Base-by-base conservation (phyloP, 257 asterid species). In the Knoxia roxburghii region DNA sequence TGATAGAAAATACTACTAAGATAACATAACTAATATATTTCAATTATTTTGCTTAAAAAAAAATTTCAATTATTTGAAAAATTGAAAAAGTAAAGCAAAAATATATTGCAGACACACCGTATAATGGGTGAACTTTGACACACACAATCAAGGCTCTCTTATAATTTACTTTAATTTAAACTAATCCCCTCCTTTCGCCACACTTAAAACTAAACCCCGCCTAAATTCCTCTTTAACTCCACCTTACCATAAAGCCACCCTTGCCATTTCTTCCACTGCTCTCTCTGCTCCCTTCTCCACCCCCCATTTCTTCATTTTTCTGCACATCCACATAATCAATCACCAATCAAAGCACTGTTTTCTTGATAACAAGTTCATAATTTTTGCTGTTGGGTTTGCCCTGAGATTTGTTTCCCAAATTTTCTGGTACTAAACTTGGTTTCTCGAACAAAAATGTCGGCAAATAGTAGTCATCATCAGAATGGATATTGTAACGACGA, bases 401-500 rank as follows among this genome's bases (percentile, higher is more conserved):
- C n/a, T n/a, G n/a, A n/a, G 0, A 8, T n/a, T 50, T 50, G 26
- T n/a, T 2, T 27, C 27, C 0, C 0, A n/a, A 1, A 7, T 50
- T 21, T 50, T 21, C 13, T 59, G 0, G 20, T 2, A 45, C 50
- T 45, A 14, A 13, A 10, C 14, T 43, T 6, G 41, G 53, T 48
- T 48, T 17, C 53, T 48, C 23, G 17, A 23, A 48, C 53, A 48
- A 48, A 27, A 17, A 29, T 57, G 63, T 46, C 68, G 29, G 69
- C 24, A 1, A 49, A 26, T n/a, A 26, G 24, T 12, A 30, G 26
- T 62, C 14, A 15, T 45, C 32, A 54, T 46, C 1, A 26, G 7
- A 51, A 8, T 37, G 26, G 63, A 55, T 65, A 59, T 71, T 41
- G 52, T 13, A 37, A 77, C 80, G 90, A 83, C 80, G 60, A 77